A percentile compares a stretch with the other conserved stretches of the same genome.
Conservation (phyloP, 345 rosid genomes). For the Atalantia buxifolia region DNA sequence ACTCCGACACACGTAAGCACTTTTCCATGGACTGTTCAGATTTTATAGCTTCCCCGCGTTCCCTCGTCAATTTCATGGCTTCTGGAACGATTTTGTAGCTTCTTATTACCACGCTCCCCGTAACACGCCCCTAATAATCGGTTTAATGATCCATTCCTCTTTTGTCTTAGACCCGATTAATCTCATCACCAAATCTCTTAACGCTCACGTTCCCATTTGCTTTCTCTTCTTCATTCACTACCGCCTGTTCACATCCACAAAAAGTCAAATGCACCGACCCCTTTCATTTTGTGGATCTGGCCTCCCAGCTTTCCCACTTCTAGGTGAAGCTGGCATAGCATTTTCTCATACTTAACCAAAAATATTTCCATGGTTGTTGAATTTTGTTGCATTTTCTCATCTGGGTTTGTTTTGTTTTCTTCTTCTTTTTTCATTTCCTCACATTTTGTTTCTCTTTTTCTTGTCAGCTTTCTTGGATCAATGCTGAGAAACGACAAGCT, state of each 20-base stretch:
- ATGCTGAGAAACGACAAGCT: conserved; percentile 12
- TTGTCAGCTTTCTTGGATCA: conserved; percentile 4
- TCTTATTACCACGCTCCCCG: conserved; percentile 2
- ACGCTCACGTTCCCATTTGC: neutral
- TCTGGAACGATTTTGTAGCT: neutral
- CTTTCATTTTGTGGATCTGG: conserved; percentile 19
- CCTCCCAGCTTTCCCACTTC: conserved; percentile 15
- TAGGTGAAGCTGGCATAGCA: neutral
- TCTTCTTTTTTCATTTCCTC: neutral
- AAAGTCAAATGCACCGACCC: conserved; percentile 44
- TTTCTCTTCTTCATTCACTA: neutral
- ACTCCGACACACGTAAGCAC: neutral
- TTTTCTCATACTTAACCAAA: neutral
- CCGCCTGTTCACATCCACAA: neutral
- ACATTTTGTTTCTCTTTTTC: neutral
- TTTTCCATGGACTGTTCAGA: neutral
- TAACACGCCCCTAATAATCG: conserved; percentile 14
- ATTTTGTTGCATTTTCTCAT: conserved; percentile 12
- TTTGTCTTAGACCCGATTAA: neutral
- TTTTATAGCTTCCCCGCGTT: neutral
- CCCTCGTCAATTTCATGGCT: neutral
- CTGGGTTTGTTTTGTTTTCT: conserved; percentile 9
- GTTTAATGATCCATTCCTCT: conserved; percentile 19
- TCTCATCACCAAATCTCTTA: neutral
- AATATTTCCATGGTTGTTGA: neutral